Base-by-base conservation (phyloP, 768 basidiomycete genomes). In the Lactarius pseudohatsudake region DNA sequence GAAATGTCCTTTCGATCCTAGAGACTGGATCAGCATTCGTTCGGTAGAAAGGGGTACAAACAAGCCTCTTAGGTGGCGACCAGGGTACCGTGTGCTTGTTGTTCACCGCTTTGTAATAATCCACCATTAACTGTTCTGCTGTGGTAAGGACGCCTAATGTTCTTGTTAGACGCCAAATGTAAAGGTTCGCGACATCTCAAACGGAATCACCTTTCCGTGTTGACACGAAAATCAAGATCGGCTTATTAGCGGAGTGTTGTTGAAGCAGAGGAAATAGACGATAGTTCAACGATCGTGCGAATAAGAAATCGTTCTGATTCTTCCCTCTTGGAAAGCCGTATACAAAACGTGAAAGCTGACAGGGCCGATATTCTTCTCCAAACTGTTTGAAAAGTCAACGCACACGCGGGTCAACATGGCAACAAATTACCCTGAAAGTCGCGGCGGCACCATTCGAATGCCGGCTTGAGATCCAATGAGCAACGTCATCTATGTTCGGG, bases 401-500 rank as follows among this genome's bases (percentile, higher is more conserved):
- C 9, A 43, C 63, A 45, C 43, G 32, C n/a, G 3, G 3, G 18
- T 36, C 20, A 68, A 45, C 11, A 7, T 36, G 10, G 32, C 13
- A 2, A 22, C 30, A 30, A 26, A 69, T n/a, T 59, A 91, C 95
- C 80, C 90, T 84, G 71, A 89, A 91, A 28, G 90, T 82, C 59
- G 77, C 79, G 1, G 93, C 94, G 32, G 84, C 79, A 2, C 74
- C 76, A 41, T 78, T 66, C 36, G 72, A 72, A 64, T 73, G 68
- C 59, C 78, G 66, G 40, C 76, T 81, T 53, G 89, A 88, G 56
- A 98, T 87, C 96, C 96, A 99, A 62, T 78, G 76, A 2, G 94
- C 94, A 36, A 99, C 86, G 69, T 99, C 96, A 32, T 86, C 80
- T 59, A 95, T 90, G 71, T 99, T 98, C 0, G 96, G 96, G 15